These are phyloP conservation scores for Phanerochaete carnosa DNA, from an alignment of 768 basidiomycete species.

Conservation along the genomic window DNA sequence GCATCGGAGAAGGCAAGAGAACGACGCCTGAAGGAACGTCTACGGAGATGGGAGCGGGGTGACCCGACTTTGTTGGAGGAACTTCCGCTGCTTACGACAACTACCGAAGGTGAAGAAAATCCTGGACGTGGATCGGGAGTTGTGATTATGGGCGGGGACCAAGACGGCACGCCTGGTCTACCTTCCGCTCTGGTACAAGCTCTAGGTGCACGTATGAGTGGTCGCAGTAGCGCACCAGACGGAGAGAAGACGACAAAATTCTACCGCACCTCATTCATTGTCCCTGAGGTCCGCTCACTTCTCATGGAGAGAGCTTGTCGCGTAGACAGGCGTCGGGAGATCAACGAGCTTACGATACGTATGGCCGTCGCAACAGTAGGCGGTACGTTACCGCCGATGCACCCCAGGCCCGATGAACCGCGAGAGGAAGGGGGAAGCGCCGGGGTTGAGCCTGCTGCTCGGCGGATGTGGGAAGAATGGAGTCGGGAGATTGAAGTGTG, in stretches of 20 bases:
- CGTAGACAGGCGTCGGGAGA: slow-evolving; percentile 60
- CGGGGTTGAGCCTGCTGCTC: slow-evolving; percentile 22
- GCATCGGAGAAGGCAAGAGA: slow-evolving; percentile 65
- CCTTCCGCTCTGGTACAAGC: slow-evolving; percentile 25
- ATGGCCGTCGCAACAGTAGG: slow-evolving; percentile 79
- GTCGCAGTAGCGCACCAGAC: slow-evolving; percentile 12
- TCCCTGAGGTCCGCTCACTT: slow-evolving; percentile 58
- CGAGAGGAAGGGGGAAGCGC: slow-evolving; percentile 18
- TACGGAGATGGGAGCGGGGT: slow-evolving; percentile 72
- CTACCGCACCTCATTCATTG: slow-evolving; percentile 68
- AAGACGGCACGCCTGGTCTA: slow-evolving; percentile 34
- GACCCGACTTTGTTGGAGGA: slow-evolving; percentile 60
- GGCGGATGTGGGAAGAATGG: slow-evolving; percentile 60
- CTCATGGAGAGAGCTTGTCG: slow-evolving; percentile 54
- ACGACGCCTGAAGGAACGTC: slow-evolving; percentile 63
- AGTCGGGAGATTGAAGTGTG: slow-evolving; percentile 66
- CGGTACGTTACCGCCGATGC: slow-evolving; percentile 49
- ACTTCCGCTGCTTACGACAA: slow-evolving; percentile 47
- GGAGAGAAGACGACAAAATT: slow-evolving; percentile 32
- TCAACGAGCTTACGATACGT: slow-evolving; percentile 81
- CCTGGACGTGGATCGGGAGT: slow-evolving; percentile 27
- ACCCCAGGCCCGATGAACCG: slow-evolving; percentile 15
- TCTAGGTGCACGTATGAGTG: slow-evolving; percentile 23
- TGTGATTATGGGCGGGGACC: slow-evolving; percentile 42
- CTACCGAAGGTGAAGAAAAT: slow-evolving; percentile 34